Percentiles rank a stretch among this genome's conserved stretches.
phyloP scores from a whole-genome alignment of 345 rosid species.

The Sisymbrium irio region DNA sequence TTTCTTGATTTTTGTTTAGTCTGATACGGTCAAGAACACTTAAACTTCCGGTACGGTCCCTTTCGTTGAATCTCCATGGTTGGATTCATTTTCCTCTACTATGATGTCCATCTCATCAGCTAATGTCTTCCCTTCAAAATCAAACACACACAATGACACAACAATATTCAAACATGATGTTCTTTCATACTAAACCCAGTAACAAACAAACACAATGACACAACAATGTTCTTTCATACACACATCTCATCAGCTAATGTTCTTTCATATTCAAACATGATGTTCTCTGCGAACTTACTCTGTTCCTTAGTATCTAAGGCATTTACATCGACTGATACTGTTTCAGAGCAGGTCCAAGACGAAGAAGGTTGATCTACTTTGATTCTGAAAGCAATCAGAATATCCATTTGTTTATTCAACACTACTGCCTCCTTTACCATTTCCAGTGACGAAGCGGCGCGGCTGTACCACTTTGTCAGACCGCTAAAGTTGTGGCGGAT shows the following conservation, averaged over 20 bases:
- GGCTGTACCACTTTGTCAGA: conserved; percentile 30
- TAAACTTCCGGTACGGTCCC: conserved; percentile 26
- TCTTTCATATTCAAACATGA: no score
- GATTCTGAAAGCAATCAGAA: conserved; percentile 57
- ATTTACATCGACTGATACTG: conserved; percentile 24
- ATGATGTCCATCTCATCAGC: conserved; percentile 19
- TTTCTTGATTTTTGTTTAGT: conserved; percentile 46
- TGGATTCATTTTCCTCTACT: conserved; percentile 10
- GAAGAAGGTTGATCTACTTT: conserved; percentile 56
- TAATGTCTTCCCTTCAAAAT: conserved; percentile 23
- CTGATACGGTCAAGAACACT: conserved; percentile 51
- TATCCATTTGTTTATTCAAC: conserved; percentile 40
- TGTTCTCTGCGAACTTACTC: conserved; percentile 10
- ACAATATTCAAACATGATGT: neutral
- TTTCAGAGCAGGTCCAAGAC: conserved; percentile 24
- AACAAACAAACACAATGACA: neutral
- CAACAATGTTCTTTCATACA: no score
- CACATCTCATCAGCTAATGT: no score
- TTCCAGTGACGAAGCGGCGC: conserved; percentile 9
- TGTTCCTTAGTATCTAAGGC: conserved; percentile 12
- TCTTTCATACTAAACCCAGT: neutral
- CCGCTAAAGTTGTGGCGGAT: conserved; percentile 39
- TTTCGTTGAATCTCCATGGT: neutral
- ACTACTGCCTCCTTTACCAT: conserved; percentile 31
- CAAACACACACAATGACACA: neutral